Evolutionary conservation across 768 basidiomycete species (phyloP).

Genomic region (Antrodiella citrinella): DNA sequence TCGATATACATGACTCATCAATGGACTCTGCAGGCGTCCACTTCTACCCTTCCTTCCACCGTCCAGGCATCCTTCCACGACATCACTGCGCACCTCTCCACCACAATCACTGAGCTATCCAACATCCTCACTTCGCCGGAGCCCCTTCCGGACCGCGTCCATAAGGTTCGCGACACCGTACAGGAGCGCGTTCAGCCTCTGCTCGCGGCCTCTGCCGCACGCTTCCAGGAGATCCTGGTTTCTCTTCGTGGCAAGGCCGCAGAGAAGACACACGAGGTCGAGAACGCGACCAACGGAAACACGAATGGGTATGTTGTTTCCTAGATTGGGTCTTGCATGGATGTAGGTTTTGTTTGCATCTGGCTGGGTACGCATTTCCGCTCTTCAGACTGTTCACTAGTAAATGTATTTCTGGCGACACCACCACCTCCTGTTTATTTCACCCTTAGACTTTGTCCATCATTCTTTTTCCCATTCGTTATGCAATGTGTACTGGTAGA

Average conservation of each 20-base stretch:
- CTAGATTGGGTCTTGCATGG: background rate
- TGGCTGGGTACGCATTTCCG: background rate
- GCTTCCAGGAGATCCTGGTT: constrained; percentile 24
- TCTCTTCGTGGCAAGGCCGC: constrained; percentile 13
- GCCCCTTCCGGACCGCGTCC: constrained; percentile 55
- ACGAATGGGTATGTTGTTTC: constrained; percentile 5
- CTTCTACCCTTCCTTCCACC: constrained; percentile 39
- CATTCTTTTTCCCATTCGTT: background rate
- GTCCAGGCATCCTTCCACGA: constrained; percentile 56
- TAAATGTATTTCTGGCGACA: background rate
- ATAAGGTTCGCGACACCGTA: constrained; percentile 48
- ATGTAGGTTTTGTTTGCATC: background rate
- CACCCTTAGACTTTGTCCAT: background rate
- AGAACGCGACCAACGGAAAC: constrained; percentile 3
- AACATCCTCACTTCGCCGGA: constrained; percentile 47
- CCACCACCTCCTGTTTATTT: background rate
- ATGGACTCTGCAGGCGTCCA: constrained; percentile 35
- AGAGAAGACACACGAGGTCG: constrained; percentile 12
- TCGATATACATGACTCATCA: constrained; percentile 1
- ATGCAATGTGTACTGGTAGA: background rate
- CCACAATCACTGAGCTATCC: constrained; percentile 45
- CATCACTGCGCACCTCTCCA: constrained; percentile 45
- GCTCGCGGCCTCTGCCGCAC: constrained; percentile 34
- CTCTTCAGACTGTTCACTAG: background rate
- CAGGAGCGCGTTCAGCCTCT: constrained; percentile 53